Evolutionary conservation across 169 alveolate genomes (phyloP).

Genomic region (Theileria annulata): DNA sequence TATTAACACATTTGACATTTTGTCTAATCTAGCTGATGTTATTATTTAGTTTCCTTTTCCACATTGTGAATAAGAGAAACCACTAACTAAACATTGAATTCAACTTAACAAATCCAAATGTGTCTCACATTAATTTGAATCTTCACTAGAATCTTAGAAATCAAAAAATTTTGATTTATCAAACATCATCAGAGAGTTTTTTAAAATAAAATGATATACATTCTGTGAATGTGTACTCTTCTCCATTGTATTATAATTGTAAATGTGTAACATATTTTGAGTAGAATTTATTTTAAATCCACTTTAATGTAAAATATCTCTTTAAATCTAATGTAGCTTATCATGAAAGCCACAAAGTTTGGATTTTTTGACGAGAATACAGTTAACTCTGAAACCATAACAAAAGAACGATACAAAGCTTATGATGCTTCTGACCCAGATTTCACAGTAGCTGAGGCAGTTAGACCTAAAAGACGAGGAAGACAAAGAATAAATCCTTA

Average conservation of each 20-base stretch:
- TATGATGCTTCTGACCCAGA: background rate
- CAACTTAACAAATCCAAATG: background rate
- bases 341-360: slow-evolving; percentile 8
- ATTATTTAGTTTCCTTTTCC: background rate
- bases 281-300: background rate
- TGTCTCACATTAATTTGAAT: background rate
- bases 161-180: background rate
- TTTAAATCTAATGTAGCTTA: background rate
- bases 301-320: background rate
- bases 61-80: background rate
- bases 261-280: slow-evolving; percentile 7
- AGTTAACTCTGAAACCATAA: background rate
- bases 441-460: background rate
- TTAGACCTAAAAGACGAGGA: slow-evolving; percentile 1
- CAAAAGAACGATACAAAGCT: background rate
- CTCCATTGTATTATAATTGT: background rate
- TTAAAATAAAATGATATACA: background rate
- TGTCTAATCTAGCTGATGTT: slow-evolving; percentile 13
- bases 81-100: background rate
- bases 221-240: background rate
- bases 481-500: slow-evolving; percentile 1
- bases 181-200: background rate
- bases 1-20: background rate
- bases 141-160: background rate
- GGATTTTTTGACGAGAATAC: background rate